phyloP scores from a whole-genome alignment of 129 eudicot species.

The Sambucus nigra region DNA sequence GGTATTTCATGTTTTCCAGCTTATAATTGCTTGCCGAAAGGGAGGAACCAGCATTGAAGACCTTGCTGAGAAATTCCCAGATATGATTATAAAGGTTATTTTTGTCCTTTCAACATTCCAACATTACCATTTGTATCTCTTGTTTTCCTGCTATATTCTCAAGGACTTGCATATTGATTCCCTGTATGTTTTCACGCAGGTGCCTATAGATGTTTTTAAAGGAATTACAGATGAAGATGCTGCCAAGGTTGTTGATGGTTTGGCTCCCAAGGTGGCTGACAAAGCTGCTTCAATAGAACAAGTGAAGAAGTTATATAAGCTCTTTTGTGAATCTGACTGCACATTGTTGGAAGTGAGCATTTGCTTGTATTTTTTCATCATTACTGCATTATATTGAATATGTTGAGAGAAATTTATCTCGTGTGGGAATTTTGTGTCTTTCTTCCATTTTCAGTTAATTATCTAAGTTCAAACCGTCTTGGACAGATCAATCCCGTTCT shows the following conservation, averaged over 20 bases:
- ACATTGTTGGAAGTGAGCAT: constrained; percentile 67
- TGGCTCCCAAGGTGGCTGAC: constrained; percentile 84
- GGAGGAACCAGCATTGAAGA: constrained; percentile 99
- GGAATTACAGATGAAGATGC: constrained; percentile 99
- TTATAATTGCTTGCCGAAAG: constrained; percentile 80
- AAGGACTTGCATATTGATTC: not conserved
- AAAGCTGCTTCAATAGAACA: constrained; percentile 75
- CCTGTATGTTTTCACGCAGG: constrained; percentile 28
- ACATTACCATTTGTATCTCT: not conserved
- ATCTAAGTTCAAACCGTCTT: constrained; percentile 9
- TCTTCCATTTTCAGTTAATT: not conserved
- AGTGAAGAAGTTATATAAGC: constrained; percentile 87
- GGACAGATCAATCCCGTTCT: constrained; percentile 73
- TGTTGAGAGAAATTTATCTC: not conserved
- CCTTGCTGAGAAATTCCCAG: constrained; percentile 94
- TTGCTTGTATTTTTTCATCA: not conserved
- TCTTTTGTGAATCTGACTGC: constrained; percentile 86
- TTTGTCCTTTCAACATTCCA: not conserved
- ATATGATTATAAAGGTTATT: constrained; percentile 75
- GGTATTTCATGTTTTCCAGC: constrained; percentile 32
- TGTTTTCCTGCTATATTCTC: not conserved
- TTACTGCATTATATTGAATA: not conserved
- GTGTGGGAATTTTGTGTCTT: not conserved
- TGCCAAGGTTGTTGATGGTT: constrained; percentile 92
- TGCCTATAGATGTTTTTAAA: constrained; percentile 81